Evolutionary conservation across 495 filamentous ascomycete genomes (phyloP).

Genomic region (Neurospora sublineolata): DNA sequence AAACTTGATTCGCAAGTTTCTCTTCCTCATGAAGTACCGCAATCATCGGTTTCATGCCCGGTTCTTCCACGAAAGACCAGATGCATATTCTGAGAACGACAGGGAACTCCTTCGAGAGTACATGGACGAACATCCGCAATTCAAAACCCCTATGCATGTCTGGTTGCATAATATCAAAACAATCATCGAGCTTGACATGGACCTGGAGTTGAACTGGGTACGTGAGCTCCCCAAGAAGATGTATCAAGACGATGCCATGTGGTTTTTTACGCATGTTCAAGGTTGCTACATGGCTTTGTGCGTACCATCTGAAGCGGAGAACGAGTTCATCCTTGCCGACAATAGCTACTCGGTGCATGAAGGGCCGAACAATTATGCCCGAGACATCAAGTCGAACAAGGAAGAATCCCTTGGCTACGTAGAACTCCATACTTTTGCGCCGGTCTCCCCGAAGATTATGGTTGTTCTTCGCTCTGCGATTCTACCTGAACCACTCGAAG

Average conservation of each 20-base stretch:
- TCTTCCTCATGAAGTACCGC: conserved; percentile 28
- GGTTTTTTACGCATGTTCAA: conserved; percentile 29
- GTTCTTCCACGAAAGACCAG: conserved; percentile 23
- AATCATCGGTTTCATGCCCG: conserved; percentile 19
- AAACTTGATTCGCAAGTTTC: conserved; percentile 23
- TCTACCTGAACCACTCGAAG: conserved; percentile 19
- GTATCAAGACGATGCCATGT: conserved; percentile 31
- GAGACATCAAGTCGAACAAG: neutral
- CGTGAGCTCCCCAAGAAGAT: conserved; percentile 20
- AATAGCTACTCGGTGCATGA: conserved; percentile 36
- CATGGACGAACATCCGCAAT: conserved; percentile 31
- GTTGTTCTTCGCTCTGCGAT: conserved; percentile 29
- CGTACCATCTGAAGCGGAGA: conserved; percentile 22
- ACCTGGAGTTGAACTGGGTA: conserved; percentile 25
- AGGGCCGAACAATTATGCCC: conserved; percentile 24
- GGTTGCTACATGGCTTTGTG: conserved; percentile 35
- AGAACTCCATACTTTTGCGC: conserved; percentile 32
- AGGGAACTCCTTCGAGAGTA: conserved; percentile 25
- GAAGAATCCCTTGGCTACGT: conserved; percentile 14
- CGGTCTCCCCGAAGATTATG: conserved; percentile 39
- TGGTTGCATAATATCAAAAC: conserved; percentile 40
- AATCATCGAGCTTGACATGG: conserved; percentile 38
- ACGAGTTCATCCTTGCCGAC: conserved; percentile 42
- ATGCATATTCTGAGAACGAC: conserved; percentile 31
- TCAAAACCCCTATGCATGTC: conserved; percentile 36